These are phyloP conservation scores for Phytophthora sp. DNA, from an alignment of 352 stramenopile genomes.

Conservation along the genomic window DNA sequence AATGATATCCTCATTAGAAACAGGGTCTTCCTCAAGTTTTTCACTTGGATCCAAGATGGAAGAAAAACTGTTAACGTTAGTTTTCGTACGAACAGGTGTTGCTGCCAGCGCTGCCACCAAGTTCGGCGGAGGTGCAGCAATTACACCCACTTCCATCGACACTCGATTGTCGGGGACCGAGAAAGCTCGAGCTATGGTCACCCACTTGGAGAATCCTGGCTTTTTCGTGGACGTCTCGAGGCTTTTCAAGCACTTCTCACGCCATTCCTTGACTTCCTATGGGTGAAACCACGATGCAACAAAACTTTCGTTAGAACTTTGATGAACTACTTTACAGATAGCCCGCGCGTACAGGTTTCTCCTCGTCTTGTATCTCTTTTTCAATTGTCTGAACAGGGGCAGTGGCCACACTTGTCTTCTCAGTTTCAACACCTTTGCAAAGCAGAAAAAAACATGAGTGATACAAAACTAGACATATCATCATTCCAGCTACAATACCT, in stretches of 20 bases:
- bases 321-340: neutral
- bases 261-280: constrained; percentile 49
- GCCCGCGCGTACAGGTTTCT: constrained; percentile 22
- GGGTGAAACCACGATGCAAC: too few species aligned
- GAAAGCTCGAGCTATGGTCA: constrained; percentile 46
- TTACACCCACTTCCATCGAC: constrained; percentile 32
- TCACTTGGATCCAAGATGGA: constrained; percentile 24
- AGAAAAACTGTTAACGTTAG: constrained; percentile 57
- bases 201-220: constrained; percentile 48
- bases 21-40: neutral
- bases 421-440: constrained; percentile 1
- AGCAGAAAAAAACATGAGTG: neutral
- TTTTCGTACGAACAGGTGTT: constrained; percentile 37
- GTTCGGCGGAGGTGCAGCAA: constrained; percentile 13
- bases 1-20: neutral
- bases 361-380: constrained; percentile 7
- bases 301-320: too few species aligned
- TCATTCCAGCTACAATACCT: too few species aligned
- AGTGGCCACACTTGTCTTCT: neutral
- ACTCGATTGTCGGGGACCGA: constrained; percentile 15
- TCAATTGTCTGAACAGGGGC: constrained; percentile 22
- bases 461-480: neutral
- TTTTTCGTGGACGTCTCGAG: constrained; percentile 33
- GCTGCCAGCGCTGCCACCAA: constrained; percentile 16
- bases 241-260: constrained; percentile 43